Conservation (phyloP, 225 moss, liverwort and hornwort species). For the Sphagnum tenellum region DNA sequence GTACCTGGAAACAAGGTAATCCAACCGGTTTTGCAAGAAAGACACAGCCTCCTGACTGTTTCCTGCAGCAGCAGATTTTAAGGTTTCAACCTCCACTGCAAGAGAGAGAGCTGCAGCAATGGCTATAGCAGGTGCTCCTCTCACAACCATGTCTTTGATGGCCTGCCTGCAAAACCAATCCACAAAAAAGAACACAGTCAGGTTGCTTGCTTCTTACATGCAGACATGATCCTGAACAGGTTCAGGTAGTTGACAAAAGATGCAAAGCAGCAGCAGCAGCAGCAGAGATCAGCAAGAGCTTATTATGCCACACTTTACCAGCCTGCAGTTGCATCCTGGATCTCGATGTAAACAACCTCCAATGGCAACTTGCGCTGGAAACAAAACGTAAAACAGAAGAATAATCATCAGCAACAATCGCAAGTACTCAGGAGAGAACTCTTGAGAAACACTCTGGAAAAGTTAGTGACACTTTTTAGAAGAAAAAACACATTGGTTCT, state of each 20-base stretch:
- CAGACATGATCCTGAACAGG: neutral
- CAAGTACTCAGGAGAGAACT: neutral
- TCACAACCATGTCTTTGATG: conserved; percentile 83
- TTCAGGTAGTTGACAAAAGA: neutral
- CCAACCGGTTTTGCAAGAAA: conserved; percentile 45
- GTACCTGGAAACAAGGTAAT: conserved; percentile 72
- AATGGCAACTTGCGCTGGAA: conserved; percentile 41
- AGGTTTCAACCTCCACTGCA: conserved; percentile 65
- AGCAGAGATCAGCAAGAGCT: neutral
- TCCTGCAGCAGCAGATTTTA: conserved; percentile 24
- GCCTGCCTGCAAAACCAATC: conserved; percentile 42
- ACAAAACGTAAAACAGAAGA: neutral
- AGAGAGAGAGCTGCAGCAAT: conserved; percentile 76
- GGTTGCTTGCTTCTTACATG: neutral
- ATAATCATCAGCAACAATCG: neutral
- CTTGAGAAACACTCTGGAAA: neutral
- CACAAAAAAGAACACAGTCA: neutral
- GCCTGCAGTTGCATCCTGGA: conserved; percentile 37
- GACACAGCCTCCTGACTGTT: conserved; percentile 36
- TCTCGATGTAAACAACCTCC: conserved; percentile 29
- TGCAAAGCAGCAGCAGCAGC: neutral
- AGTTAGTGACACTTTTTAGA: no score
- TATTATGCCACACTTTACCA: conserved; percentile 15
- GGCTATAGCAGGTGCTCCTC: conserved; percentile 91
- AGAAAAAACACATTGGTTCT: no score